Conservation (phyloP, 2,329 filamentous ascomycete genomes). For the Phoma sp. region DNA sequence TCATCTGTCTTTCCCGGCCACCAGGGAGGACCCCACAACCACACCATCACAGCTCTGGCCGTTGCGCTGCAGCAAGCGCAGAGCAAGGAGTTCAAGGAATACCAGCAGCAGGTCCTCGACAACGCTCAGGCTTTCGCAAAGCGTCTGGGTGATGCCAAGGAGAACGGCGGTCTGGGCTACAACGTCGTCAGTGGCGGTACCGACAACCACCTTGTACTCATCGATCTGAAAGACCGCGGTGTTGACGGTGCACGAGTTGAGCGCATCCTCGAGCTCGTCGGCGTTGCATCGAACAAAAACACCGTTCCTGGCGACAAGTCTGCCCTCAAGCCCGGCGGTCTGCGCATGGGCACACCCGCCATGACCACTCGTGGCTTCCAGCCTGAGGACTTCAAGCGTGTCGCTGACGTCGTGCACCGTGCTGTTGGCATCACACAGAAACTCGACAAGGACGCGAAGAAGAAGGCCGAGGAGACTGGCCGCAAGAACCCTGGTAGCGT, state of each 20-base stretch:
- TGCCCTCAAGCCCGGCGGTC: slow-evolving; percentile 89
- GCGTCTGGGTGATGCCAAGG: slow-evolving; percentile 73
- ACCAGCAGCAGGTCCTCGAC: slow-evolving; percentile 89
- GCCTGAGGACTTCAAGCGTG: slow-evolving; percentile 84
- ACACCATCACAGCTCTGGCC: slow-evolving; percentile 96
- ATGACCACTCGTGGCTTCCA: slow-evolving; percentile 97
- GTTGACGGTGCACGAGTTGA: slow-evolving; percentile 96
- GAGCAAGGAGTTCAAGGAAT: slow-evolving; percentile 86
- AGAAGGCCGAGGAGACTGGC: slow-evolving; percentile 45
- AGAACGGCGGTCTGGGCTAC: slow-evolving; percentile 75
- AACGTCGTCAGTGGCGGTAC: slow-evolving; percentile 95
- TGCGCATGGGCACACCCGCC: slow-evolving; percentile 94
- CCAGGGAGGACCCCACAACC: slow-evolving; percentile 98
- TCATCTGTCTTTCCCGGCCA: slow-evolving; percentile 99
- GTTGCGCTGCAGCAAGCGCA: slow-evolving; percentile 95
- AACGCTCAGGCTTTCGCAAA: slow-evolving; percentile 92
- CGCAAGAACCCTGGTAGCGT: slow-evolving; percentile 50
- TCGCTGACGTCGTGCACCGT: slow-evolving; percentile 51
- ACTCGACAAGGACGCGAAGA: slow-evolving; percentile 49
- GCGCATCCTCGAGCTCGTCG: slow-evolving; percentile 94
- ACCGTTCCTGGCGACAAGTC: slow-evolving; percentile 97
- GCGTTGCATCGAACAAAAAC: slow-evolving; percentile 99
- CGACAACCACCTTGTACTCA: slow-evolving; percentile 95
- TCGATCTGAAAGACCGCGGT: slow-evolving; percentile 86
- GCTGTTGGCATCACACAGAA: slow-evolving; percentile 51